phyloP scores from a whole-genome alignment of 2,329 filamentous ascomycete genomes.

The Teratosphaeriaceae sp. region DNA sequence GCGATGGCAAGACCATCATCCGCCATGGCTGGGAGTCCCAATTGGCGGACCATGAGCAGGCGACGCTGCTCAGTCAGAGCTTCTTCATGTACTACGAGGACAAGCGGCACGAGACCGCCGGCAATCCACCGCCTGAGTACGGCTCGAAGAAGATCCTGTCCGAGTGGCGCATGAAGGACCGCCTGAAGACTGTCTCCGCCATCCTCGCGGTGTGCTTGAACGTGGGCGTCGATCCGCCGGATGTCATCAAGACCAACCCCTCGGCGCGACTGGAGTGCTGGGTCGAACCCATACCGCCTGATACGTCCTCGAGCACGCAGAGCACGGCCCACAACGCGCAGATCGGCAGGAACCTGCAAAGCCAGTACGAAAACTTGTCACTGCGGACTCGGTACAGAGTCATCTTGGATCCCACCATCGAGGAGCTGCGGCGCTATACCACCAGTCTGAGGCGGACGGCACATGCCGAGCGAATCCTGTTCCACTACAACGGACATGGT shows the following conservation, averaged over 20 bases:
- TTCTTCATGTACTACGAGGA: conserved; percentile 99
- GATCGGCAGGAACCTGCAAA: conserved; percentile 92
- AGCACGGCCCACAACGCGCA: conserved; percentile 55
- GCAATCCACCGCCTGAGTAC: conserved; percentile 62
- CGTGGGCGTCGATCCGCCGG: conserved; percentile 93
- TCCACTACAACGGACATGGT: conserved; percentile 98
- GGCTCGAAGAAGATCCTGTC: conserved; percentile 49
- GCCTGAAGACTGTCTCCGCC: conserved; percentile 92
- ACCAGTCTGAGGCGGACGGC: conserved; percentile 83
- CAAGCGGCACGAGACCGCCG: conserved; percentile 92
- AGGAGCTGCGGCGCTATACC: conserved; percentile 96
- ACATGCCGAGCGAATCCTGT: conserved; percentile 91
- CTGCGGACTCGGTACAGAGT: conserved; percentile 97
- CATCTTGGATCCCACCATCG: conserved; percentile 90
- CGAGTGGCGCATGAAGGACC: conserved; percentile 96
- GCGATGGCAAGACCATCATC: conserved; percentile 39
- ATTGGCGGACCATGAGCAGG: conserved; percentile 83
- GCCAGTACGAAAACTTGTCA: conserved; percentile 92
- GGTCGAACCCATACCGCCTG: conserved; percentile 77
- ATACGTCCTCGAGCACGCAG: conserved; percentile 28
- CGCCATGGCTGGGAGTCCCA: conserved; percentile 91
- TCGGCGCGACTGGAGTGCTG: conserved; percentile 93
- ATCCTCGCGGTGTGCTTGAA: conserved; percentile 92
- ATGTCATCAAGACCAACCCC: conserved; percentile 91
- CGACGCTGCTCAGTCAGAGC: conserved; percentile 65